A percentile compares a stretch with the other conserved stretches of the same genome.
Conservation (phyloP, 345 rosid genomes). For the Arabis alpina region DNA sequence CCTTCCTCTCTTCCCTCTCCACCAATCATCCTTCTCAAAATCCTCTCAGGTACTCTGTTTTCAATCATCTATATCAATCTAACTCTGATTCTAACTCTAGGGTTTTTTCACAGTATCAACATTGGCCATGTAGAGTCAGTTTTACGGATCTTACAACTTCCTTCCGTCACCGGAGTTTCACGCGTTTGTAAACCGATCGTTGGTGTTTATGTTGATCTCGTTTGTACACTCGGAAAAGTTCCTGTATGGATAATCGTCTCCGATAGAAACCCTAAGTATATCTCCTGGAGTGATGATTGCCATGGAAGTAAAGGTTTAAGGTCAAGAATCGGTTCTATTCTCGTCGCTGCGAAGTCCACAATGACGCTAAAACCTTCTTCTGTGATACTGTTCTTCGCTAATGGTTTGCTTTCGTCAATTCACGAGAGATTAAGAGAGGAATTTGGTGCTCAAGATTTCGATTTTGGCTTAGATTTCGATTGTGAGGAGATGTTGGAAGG, state of each 20-base stretch:
- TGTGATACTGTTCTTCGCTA: slow-evolving; percentile 68
- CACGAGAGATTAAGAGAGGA: slow-evolving; percentile 46
- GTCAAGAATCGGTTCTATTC: slow-evolving; percentile 51
- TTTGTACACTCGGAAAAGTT: slow-evolving; percentile 59
- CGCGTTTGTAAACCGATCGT: slow-evolving; percentile 71
- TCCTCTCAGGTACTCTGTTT: slow-evolving; percentile 54
- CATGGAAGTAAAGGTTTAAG: slow-evolving; percentile 58
- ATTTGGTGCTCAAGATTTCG: slow-evolving; percentile 55
- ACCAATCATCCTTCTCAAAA: slow-evolving; percentile 34
- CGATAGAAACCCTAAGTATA: slow-evolving; percentile 73
- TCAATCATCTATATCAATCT: not conserved
- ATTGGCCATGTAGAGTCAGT: slow-evolving; percentile 86
- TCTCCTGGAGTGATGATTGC: slow-evolving; percentile 55
- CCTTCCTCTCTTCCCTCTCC: slow-evolving; percentile 62
- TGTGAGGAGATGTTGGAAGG: slow-evolving; percentile 57
- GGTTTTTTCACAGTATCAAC: slow-evolving; percentile 56
- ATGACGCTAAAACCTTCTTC: slow-evolving; percentile 58
- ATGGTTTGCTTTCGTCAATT: slow-evolving; percentile 50
- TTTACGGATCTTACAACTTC: slow-evolving; percentile 58
- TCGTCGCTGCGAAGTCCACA: slow-evolving; percentile 59
- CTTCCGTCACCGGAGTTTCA: slow-evolving; percentile 67
- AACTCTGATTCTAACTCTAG: not conserved
- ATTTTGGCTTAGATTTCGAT: slow-evolving; percentile 35
- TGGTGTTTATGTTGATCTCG: slow-evolving; percentile 66
- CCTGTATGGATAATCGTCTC: slow-evolving; percentile 91